phyloP scores from a whole-genome alignment of 495 filamentous ascomycete species.

The Neurospora sp. region DNA sequence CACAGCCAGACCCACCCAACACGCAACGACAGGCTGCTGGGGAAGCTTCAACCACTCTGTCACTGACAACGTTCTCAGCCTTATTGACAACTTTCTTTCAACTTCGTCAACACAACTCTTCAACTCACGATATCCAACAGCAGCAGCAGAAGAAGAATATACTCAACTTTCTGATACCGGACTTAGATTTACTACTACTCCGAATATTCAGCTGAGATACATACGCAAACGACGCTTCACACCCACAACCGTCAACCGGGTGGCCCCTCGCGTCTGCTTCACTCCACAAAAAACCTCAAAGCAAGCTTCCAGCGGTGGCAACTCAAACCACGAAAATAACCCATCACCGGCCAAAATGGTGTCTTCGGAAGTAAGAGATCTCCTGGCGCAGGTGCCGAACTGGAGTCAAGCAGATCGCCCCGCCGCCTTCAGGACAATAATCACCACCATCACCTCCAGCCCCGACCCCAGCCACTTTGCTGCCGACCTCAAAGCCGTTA shows the following conservation, averaged over 20 bases:
- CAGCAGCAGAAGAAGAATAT: background rate
- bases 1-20: background rate
- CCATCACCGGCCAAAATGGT: conserved; percentile 6
- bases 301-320: background rate
- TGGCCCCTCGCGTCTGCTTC: background rate
- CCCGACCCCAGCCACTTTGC: conserved; percentile 45
- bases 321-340: background rate
- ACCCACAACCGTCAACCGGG: background rate
- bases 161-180: background rate
- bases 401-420: conserved; percentile 39
- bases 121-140: background rate
- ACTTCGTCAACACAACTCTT: background rate
- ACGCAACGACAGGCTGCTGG: background rate
- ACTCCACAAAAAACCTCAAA: background rate
- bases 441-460: conserved; percentile 50
- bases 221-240: background rate
- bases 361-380: conserved; percentile 32
- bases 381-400: conserved; percentile 43
- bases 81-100: background rate
- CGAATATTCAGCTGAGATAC: background rate
- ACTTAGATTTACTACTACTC: background rate
- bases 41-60: background rate
- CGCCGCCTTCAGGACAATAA: conserved; percentile 54
- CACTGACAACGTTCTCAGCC: background rate
- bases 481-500: conserved; percentile 58